Base-by-base conservation (phyloP, 176 grass and related monocot genomes). In the Dendrocalamus sinicus region DNA sequence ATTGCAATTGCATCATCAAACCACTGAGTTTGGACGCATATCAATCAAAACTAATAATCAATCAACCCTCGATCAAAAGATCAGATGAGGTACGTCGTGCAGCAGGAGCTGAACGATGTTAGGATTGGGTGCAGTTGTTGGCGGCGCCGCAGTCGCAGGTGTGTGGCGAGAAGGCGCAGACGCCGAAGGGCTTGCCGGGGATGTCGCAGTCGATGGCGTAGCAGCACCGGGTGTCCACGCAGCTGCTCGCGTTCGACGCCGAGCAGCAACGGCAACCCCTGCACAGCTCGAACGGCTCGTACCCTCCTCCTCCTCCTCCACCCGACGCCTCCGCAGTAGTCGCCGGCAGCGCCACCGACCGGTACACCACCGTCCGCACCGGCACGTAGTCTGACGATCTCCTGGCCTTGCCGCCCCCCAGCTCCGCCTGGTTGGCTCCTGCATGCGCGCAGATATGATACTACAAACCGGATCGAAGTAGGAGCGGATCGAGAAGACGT, bases 131-230 rank as follows among this genome's bases (percentile, higher is more conserved):
- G 89, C 89, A 91, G 76, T 85, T 84, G 62, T 2, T n/a, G 73
- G 64, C 32, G 40, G 51, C 41, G 81, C 63, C 85, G 73, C 93
- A 98, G 24, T 80, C 83, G 87, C 95, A 98, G 88, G 93, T 79
- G 23, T 39, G 87, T 0, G 93, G 93, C 3, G 80, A 67, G 86
- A 98, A 95, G 80, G 86, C 88, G 87, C 95, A 98, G 85, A 88
- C 73, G 68, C 93, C 95, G 80, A 76, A 98, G 73, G 93, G 93
- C 89, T 98, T 98, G 12, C 88, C 95, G 6, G 93, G 95, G 84
- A 95, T 59, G 82, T 92, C 61, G 89, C 93, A 98, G 71, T 93
- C 67, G 88, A 98, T 98, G 93, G 77, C 58, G 82, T 93, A 95
- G 91, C 95, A 98, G 79, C 95, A 98, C 23, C 63, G 64, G 2